Evolutionary conservation across 1,284 basidiomycete species (phyloP).

Genomic region (Fomitopsis palustris): DNA sequence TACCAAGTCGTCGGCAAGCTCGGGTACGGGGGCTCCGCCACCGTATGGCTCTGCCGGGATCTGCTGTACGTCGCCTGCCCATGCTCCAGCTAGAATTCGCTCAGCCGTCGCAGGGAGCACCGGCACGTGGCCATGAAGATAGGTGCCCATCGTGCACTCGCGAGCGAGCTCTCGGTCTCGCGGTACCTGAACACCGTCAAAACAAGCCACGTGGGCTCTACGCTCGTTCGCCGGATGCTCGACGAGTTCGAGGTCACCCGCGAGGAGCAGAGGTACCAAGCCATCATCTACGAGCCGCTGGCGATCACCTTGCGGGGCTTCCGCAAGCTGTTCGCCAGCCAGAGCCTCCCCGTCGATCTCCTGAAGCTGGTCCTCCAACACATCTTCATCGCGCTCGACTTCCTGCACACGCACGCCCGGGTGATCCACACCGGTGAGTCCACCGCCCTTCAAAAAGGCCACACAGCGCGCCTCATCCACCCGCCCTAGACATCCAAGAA

Average conservation of each 20-base stretch:
- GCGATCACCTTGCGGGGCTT: conserved; percentile 13
- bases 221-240: conserved; percentile 10
- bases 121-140: conserved; percentile 22
- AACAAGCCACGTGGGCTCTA: conserved; percentile 1
- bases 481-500: conserved; percentile 11
- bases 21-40: conserved; percentile 25
- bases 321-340: conserved; percentile 3
- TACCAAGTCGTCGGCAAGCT: conserved; percentile 29
- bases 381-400: conserved; percentile 17
- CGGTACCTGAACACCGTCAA: conserved; percentile 6
- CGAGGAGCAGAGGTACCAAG: conserved; percentile 2
- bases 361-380: conserved; percentile 6
- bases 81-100: conserved; percentile 1
- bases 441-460: not conserved
- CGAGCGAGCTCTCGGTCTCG: conserved; percentile 6
- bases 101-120: conserved; percentile 10
- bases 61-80: conserved; percentile 14
- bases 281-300: conserved; percentile 14
- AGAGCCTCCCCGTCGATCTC: conserved; percentile 4
- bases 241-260: conserved; percentile 12
- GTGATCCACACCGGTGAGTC: conserved; percentile 19
- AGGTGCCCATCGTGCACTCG: conserved; percentile 8
- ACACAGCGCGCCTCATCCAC: not conserved
- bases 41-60: conserved; percentile 26
- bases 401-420: conserved; percentile 20